Conservation (phyloP, 257 asterid genomes). For the Solanum verrucosum region DNA sequence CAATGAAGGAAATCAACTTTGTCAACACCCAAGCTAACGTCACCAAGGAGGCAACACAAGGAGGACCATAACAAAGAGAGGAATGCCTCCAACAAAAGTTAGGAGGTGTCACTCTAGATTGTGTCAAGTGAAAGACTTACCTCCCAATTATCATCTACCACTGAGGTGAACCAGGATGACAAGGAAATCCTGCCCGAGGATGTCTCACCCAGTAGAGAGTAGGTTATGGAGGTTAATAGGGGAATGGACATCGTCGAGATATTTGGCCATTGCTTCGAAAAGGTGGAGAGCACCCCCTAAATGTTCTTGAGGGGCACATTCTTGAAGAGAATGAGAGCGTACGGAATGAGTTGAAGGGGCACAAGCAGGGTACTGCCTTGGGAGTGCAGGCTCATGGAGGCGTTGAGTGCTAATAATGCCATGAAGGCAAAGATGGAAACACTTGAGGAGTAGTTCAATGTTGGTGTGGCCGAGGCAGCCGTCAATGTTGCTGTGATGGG, state of each 20-base stretch:
- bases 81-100: neutral
- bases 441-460: no score
- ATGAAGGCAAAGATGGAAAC: neutral
- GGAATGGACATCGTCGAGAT: neutral
- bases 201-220: neutral
- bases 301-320: neutral
- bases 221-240: neutral
- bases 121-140: neutral
- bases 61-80: neutral
- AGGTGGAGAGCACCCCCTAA: neutral
- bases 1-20: neutral
- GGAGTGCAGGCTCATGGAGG: neutral
- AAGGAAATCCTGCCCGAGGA: neutral
- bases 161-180: neutral
- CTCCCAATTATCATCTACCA: neutral
- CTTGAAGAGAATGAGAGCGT: neutral
- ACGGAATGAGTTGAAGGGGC: neutral
- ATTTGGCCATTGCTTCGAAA: neutral
- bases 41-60: neutral
- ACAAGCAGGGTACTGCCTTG: neutral
- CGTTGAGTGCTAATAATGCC: neutral
- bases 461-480: no score
- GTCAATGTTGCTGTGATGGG: no score
- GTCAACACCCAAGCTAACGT: neutral
- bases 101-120: neutral